Conservation (phyloP, 129 eudicot genomes). For the Chrysanthemum lavandulifolium region DNA sequence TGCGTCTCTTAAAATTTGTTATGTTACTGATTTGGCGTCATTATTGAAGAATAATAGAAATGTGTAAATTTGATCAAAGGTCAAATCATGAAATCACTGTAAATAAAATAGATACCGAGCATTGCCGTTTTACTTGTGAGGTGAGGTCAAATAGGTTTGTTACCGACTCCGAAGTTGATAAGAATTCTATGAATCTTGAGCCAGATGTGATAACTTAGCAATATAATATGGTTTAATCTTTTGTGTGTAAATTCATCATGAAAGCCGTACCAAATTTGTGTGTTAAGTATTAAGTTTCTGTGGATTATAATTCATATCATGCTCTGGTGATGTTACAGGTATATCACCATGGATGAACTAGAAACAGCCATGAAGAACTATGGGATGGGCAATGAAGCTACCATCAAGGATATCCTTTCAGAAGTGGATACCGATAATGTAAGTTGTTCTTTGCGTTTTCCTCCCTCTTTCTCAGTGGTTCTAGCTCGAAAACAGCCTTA, state of each 20-base stretch:
- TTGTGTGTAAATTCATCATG: background rate
- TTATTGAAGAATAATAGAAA: background rate
- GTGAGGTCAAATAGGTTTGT: background rate
- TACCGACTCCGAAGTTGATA: background rate
- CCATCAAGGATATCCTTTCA: conserved; percentile 78
- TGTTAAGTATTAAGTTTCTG: conserved; percentile 5
- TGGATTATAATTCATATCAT: background rate
- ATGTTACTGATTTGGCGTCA: background rate
- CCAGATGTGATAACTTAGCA: background rate
- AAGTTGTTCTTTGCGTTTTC: conserved; percentile 23
- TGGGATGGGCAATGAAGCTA: conserved; percentile 79
- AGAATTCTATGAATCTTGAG: background rate
- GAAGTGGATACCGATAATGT: conserved; percentile 93
- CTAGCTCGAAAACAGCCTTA: background rate
- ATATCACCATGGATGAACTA: conserved; percentile 86
- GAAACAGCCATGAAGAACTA: conserved; percentile 73
- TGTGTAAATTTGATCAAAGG: background rate
- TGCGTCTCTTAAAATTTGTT: background rate
- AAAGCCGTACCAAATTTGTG: background rate
- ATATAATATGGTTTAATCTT: background rate
- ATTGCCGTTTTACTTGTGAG: background rate
- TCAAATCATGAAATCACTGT: background rate
- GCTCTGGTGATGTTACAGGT: conserved; percentile 42
- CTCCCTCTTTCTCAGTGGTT: background rate
- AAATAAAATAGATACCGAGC: background rate